Base-by-base conservation (phyloP, 2,329 filamentous ascomycete species). In the Grosmannia penicillata region DNA sequence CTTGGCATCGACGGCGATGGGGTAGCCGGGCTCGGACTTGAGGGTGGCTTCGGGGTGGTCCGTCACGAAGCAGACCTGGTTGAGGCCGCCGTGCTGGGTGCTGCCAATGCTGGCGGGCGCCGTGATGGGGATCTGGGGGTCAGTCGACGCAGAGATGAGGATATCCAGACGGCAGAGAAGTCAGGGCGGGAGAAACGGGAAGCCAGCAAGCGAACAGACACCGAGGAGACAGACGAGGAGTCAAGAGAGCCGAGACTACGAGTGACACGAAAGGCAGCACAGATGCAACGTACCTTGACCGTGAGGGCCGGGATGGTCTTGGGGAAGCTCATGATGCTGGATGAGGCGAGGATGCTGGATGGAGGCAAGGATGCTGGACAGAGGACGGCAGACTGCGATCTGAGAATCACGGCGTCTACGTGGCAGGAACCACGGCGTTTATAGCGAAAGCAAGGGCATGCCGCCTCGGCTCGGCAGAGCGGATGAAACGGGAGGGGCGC, bases 231-330 rank as follows among this genome's bases (percentile, higher is more conserved):
- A n/a, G n/a, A n/a, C n/a, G n/a, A n/a, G n/a, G n/a, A n/a, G n/a
- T n/a, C n/a, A n/a, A n/a, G n/a, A n/a, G n/a, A n/a, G n/a, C n/a
- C n/a, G n/a, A n/a, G n/a, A n/a, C n/a, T n/a, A n/a, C n/a, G n/a
- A n/a, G n/a, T n/a, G n/a, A n/a, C n/a, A n/a, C 21, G 13, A 11
- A 22, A 18, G 14, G n/a, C 26, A 17, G 25, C n/a, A 19, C 9
- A 24, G 23, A 43, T 5, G 39, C 39, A 44, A n/a, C 46, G 36
- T 47, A 59, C 59, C 29, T 50, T 48, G 30, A 53, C 51, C 34
- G 56, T 59, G 43, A 62, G 62, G 45, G 60, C 60, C 5, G 60
- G 60, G 38, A 58, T 54, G 38, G 61, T 56, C 43, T 54, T 60
- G 40, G 58, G 52, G 41, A 59, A 61, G 15, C 56, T 47, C 56